Percentiles rank a stretch among this genome's conserved stretches.
phyloP scores from a whole-genome alignment of 2,329 filamentous ascomycete genomes.

The Aspergillus spinulosporus region DNA sequence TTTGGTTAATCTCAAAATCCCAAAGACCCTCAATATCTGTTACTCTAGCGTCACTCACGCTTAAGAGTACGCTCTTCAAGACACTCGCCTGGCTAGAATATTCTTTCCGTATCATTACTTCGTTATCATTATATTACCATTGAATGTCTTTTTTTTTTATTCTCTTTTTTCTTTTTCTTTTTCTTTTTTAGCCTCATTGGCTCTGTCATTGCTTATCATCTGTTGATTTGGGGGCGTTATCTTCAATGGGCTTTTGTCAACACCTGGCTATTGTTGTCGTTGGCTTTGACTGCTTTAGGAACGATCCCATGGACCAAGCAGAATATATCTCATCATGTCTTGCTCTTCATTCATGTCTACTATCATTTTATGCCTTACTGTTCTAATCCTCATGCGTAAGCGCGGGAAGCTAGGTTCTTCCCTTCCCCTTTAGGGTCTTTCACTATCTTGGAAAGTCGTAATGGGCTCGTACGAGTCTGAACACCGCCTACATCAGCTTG shows the following conservation, averaged over 20 bases:
- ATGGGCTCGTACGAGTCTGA: neutral
- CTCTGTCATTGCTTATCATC: slow-evolving; percentile 5
- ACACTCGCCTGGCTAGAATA: slow-evolving; percentile 12
- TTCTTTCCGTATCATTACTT: slow-evolving; percentile 6
- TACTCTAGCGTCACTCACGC: slow-evolving; percentile 21
- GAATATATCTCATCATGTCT: slow-evolving; percentile 11
- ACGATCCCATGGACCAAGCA: slow-evolving; percentile 25
- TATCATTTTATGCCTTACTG: neutral
- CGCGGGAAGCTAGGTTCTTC: neutral
- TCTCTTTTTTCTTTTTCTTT: slow-evolving; percentile 22
- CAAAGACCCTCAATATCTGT: slow-evolving; percentile 11
- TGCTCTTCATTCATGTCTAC: neutral
- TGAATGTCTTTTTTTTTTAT: slow-evolving; percentile 11
- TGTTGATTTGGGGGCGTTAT: slow-evolving; percentile 22
- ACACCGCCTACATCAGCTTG: neutral
- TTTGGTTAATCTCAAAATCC: slow-evolving; percentile 21
- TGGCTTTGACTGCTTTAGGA: slow-evolving; percentile 16
- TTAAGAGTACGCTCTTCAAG: slow-evolving; percentile 13
- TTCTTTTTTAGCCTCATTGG: slow-evolving; percentile 16
- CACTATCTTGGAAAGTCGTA: neutral
- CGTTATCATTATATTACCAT: too few relatives aligned
- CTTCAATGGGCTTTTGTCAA: neutral
- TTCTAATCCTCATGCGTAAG: neutral
- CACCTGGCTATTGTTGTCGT: slow-evolving; percentile 11
- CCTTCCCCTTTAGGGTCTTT: neutral